Conservation (phyloP, 108 stramenopile species). For the Parietichytrium sp. region DNA sequence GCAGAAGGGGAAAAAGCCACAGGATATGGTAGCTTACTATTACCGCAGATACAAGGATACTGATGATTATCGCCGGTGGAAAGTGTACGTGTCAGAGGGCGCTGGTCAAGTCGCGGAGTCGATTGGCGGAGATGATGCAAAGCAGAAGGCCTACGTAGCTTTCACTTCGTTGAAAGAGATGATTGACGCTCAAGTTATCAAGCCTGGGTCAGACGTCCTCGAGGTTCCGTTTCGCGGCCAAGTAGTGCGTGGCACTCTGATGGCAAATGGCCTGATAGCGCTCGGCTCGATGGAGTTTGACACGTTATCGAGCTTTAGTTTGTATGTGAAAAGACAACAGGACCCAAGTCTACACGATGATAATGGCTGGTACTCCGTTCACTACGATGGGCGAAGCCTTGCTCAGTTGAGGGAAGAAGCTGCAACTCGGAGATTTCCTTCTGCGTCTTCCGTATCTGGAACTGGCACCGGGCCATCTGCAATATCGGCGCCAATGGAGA, state of each 20-base stretch:
- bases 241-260: neutral
- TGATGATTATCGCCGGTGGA: conserved; percentile 16
- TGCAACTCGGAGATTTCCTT: no score
- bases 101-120: neutral
- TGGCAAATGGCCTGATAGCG: neutral
- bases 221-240: neutral
- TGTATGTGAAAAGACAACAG: neutral
- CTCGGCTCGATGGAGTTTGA: neutral
- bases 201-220: neutral
- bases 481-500: no score
- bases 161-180: no score
- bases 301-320: conserved; percentile 14
- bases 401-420: no score
- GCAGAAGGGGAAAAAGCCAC: neutral
- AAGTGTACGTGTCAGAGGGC: neutral
- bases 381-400: neutral
- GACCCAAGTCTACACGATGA: conserved; percentile 5
- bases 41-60: conserved; percentile 20
- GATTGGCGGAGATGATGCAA: neutral
- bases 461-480: no score
- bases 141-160: neutral
- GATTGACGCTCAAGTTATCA: neutral
- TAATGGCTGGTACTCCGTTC: conserved; percentile 12
- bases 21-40: conserved; percentile 23
- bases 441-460: no score